Conservation (phyloP, 192 early-diverging fungal species). For the Entomortierella chlamydospora region DNA sequence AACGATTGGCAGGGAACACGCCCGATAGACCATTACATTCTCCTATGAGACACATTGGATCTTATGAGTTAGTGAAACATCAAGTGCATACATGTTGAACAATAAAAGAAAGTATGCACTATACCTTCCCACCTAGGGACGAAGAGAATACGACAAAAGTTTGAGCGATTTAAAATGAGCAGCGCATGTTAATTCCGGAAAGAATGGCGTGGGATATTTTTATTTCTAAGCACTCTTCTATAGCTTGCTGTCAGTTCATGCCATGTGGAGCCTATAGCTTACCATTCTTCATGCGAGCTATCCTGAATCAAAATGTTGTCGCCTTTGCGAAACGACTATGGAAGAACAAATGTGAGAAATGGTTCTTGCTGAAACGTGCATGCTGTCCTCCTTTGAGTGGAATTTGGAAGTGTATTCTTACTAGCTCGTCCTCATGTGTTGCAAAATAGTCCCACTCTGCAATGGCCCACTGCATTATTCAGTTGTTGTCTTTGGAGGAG, state of each 20-base stretch:
- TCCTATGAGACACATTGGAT: constrained; percentile 17
- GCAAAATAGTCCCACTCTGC: constrained; percentile 53
- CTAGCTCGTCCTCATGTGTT: constrained; percentile 51
- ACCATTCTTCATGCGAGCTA: constrained; percentile 50
- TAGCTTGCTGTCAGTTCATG: not conserved
- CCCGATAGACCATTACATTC: constrained; percentile 44
- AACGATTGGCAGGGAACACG: constrained; percentile 49
- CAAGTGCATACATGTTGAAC: too few relatives aligned
- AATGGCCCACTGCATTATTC: constrained; percentile 44
- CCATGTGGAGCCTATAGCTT: not conserved
- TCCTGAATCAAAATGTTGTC: constrained; percentile 50
- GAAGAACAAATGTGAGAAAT: not conserved
- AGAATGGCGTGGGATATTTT: not conserved
- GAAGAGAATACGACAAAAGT: not conserved
- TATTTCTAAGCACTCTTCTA: too few relatives aligned
- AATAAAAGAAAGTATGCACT: not conserved
- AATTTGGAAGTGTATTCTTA: constrained; percentile 20
- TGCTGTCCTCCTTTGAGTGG: too few relatives aligned
- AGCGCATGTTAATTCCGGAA: not conserved
- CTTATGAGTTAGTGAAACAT: too few relatives aligned
- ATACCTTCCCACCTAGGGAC: constrained; percentile 50
- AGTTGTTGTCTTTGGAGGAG: not conserved
- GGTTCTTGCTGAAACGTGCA: too few relatives aligned
- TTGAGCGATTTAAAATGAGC: not conserved
- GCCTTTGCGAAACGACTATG: constrained; percentile 43